Percentiles rank a stretch among this genome's conserved stretches.
phyloP scores from a whole-genome alignment of 208 protist genomes.

The Lotmaria passim region DNA sequence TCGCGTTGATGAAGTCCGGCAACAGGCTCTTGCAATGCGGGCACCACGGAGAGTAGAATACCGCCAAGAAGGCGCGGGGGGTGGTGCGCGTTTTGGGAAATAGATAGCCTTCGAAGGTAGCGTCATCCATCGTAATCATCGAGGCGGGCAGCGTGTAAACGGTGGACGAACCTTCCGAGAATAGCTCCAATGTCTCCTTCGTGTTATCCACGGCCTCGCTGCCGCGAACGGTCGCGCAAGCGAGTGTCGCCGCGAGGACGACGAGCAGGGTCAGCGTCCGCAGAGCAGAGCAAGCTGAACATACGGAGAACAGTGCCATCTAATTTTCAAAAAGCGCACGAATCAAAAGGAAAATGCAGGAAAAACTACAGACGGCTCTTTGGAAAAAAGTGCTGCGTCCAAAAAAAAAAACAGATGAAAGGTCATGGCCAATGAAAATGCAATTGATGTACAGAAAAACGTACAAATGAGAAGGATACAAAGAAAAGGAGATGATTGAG shows the following conservation, averaged over 20 bases:
- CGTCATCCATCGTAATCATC: slow-evolving; percentile 42
- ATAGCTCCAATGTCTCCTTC: slow-evolving; percentile 27
- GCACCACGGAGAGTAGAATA: slow-evolving; percentile 89
- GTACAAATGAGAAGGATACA: too few species aligned
- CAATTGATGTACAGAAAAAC: too few species aligned
- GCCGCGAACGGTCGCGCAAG: background rate
- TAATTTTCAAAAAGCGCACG: too few species aligned
- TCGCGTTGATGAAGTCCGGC: slow-evolving; percentile 78
- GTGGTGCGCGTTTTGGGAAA: slow-evolving; percentile 43
- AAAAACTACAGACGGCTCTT: background rate
- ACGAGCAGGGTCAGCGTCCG: slow-evolving; percentile 10
- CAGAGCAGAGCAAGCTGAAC: background rate
- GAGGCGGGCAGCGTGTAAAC: slow-evolving; percentile 42
- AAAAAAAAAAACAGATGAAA: slow-evolving; percentile 4
- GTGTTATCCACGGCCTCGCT: slow-evolving; percentile 28
- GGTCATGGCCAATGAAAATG: too few species aligned
- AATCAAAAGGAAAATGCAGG: background rate
- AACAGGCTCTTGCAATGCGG: slow-evolving; percentile 75
- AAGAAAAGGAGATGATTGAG: background rate
- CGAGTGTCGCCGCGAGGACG: slow-evolving; percentile 4
- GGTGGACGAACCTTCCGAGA: slow-evolving; percentile 26
- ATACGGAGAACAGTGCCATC: background rate
- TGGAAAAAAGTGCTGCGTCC: background rate
- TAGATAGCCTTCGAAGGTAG: slow-evolving; percentile 72
- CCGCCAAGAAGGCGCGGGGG: slow-evolving; percentile 66